Base-by-base conservation (phyloP, 345 rosid species). In the Acer negundo region DNA sequence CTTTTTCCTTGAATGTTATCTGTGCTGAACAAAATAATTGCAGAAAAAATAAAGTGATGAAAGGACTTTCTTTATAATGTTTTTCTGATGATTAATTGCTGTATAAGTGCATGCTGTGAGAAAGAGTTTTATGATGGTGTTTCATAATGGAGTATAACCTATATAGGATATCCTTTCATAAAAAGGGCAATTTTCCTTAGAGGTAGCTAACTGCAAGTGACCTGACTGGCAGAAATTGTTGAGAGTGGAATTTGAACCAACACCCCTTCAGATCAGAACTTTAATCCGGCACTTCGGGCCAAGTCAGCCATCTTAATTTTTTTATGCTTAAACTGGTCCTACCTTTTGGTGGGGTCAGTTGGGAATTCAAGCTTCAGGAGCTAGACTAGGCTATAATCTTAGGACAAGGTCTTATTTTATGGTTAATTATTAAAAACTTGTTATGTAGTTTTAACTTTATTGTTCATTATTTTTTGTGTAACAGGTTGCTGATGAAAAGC, bases 401-500 rank as follows among this genome's bases (percentile, higher is more conserved):
- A 26, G 55, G 53, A 31, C 51, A 26, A 62, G 69, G 12, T 10
- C 46, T 56, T 47, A 26, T 17, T 47, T 12, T 63, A 28, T 24
- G 46, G 28, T 26, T 28, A 31, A 7, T 40, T 59, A 13, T 62
- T 23, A 55, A 31, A 22, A 31, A 58, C 66, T 73, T 73, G 24
- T 17, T 22, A 46, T 31, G 65, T 49, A 7, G n/a, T 49, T 63
- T 62, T 62, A 31, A 47, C 35, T 2, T 42, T 42, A 35, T 35
- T 35, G 38, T 42, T 73, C 42, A 64, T 53, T 47, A 16, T 47
- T 82, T 55, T 76, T 75, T 78, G 7, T 66, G 16, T 82, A 61
- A 74, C 82, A 97, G 98, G 89, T 87, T 56, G 87, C 85, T 78
- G 97, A 90, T 76, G 77, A 73, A 66, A 81, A 82, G 66, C 93